Evolutionary conservation across 495 filamentous ascomycete genomes (phyloP).

Genomic region (Aspergillus hancockii): DNA sequence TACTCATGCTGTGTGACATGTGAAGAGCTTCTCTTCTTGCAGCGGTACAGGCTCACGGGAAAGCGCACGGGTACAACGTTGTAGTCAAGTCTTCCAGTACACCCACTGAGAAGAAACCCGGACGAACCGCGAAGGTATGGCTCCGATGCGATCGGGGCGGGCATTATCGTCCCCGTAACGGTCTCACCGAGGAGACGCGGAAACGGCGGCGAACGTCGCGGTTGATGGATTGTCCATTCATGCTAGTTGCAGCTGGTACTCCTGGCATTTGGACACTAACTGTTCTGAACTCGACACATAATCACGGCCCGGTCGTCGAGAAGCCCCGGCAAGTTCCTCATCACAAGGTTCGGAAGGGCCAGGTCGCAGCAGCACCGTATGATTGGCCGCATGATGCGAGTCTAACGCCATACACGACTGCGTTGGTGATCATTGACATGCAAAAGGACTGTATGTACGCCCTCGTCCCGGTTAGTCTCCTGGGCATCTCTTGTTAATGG

Average conservation of each 20-base stretch:
- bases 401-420: conserved; percentile 59
- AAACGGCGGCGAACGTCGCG: conserved; percentile 49
- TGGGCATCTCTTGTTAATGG: conserved; percentile 2
- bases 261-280: conserved; percentile 49
- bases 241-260: conserved; percentile 47
- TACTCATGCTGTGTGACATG: conserved; percentile 4
- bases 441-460: conserved; percentile 63
- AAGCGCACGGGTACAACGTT: conserved; percentile 48
- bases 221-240: conserved; percentile 51
- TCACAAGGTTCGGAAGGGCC: conserved; percentile 48
- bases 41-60: conserved; percentile 48
- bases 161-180: conserved; percentile 51
- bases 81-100: conserved; percentile 52
- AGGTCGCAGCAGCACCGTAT: conserved; percentile 55
- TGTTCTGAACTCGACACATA: conserved; percentile 46
- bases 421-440: conserved; percentile 72
- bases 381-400: conserved; percentile 63
- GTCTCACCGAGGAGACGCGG: conserved; percentile 50
- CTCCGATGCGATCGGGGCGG: conserved; percentile 52
- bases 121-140: conserved; percentile 50
- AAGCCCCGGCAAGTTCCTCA: conserved; percentile 43
- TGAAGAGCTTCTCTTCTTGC: conserved; percentile 39
- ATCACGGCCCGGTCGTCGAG: conserved; percentile 47
- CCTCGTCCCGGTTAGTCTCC: background rate
- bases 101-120: conserved; percentile 50